A percentile compares a stretch with the other conserved stretches of the same genome.
phyloP scores from a whole-genome alignment of 345 rosid genomes.

The Sapria himalayana region DNA sequence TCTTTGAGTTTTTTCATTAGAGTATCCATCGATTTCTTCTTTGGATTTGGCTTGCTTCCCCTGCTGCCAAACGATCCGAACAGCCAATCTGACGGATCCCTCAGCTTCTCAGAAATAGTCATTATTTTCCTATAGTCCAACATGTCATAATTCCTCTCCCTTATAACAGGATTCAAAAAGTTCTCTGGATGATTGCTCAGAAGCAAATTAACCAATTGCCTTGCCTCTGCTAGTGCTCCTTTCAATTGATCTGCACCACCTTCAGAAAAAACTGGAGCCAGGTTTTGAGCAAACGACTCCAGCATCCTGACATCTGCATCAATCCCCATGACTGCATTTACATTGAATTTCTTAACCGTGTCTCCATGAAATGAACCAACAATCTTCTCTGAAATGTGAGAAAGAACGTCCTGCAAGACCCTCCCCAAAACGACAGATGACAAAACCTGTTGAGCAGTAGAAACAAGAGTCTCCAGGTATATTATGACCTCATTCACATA shows the following conservation, averaged over 20 bases:
- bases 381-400: slow-evolving; percentile 68
- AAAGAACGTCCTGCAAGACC: slow-evolving; percentile 61
- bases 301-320: slow-evolving; percentile 64
- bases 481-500: slow-evolving; percentile 86
- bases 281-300: slow-evolving; percentile 74
- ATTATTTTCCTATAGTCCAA: slow-evolving; percentile 72
- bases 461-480: slow-evolving; percentile 76
- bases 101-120: slow-evolving; percentile 64
- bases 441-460: slow-evolving; percentile 92
- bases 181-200: slow-evolving; percentile 83
- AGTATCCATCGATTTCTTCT: slow-evolving; percentile 79
- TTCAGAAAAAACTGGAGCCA: slow-evolving; percentile 41
- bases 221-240: slow-evolving; percentile 51
- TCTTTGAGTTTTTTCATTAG: slow-evolving; percentile 83
- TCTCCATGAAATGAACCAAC: slow-evolving; percentile 51
- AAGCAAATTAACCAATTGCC: slow-evolving; percentile 68
- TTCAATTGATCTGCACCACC: slow-evolving; percentile 71
- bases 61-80: slow-evolving; percentile 86
- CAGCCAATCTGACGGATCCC: slow-evolving; percentile 70
- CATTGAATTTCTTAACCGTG: slow-evolving; percentile 58
- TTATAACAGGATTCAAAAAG: slow-evolving; percentile 63
- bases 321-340: slow-evolving; percentile 60
- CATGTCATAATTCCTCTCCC: slow-evolving; percentile 65
- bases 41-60: slow-evolving; percentile 68
- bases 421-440: slow-evolving; percentile 61